Evolutionary conservation across 352 stramenopile species (phyloP).

Genomic region (Thraustochytrium sp.): DNA sequence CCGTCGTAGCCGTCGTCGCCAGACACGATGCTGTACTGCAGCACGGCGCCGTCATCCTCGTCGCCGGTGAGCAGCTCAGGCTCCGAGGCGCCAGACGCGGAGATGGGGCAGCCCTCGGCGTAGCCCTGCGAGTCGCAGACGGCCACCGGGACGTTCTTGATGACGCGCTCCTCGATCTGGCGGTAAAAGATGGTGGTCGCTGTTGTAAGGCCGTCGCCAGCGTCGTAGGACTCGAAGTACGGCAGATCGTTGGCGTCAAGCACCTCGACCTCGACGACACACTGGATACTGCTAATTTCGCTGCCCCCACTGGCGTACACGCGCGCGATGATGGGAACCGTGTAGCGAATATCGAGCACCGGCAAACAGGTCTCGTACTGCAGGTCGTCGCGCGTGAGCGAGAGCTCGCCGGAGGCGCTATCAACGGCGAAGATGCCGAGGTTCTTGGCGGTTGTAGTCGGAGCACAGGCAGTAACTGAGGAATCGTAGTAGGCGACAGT

Average conservation of each 20-base stretch:
- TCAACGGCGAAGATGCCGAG: not conserved
- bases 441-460: conserved; percentile 3
- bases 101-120: not conserved
- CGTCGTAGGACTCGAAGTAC: conserved; percentile 4
- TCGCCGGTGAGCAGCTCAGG: conserved; percentile 5
- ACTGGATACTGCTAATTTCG: not conserved
- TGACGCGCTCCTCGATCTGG: conserved; percentile 20
- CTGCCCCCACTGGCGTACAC: not conserved
- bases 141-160: conserved; percentile 33
- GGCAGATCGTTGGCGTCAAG: conserved; percentile 25
- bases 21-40: conserved; percentile 13
- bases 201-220: not conserved
- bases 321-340: not conserved
- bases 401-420: not conserved
- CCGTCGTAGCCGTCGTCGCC: not conserved
- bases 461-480: not conserved
- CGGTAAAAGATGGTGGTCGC: conserved; percentile 15
- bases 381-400: conserved; percentile 1
- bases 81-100: not conserved
- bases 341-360: conserved; percentile 14
- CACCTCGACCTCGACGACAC: not conserved
- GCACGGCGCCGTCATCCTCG: conserved; percentile 31
- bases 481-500: conserved; percentile 15
- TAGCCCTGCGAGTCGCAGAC: conserved; percentile 19
- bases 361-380: conserved; percentile 40